A percentile compares a stretch with the other conserved stretches of the same genome.
phyloP scores from a whole-genome alignment of 306 rosid species.

The Hylodesmum podocarpum region DNA sequence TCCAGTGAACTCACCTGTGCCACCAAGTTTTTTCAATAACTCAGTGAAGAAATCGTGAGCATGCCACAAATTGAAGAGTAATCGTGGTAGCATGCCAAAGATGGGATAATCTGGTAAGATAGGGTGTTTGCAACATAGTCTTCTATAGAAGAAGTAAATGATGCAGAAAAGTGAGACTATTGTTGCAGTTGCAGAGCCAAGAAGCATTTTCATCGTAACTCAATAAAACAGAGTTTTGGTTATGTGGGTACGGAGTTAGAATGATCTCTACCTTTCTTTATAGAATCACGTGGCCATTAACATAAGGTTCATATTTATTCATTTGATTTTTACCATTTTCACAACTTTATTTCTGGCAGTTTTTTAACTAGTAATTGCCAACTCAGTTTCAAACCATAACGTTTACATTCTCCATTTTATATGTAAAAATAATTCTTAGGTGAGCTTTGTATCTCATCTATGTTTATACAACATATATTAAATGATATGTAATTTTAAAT shows the following conservation, averaged over 20 bases:
- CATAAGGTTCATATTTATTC: no score
- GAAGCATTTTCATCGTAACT: background rate
- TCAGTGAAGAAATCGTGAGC: background rate
- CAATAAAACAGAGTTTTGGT: background rate
- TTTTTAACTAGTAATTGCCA: no score
- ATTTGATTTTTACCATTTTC: no score
- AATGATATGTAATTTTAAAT: no score
- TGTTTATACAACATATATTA: no score
- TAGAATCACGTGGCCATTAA: no score
- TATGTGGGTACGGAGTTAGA: background rate
- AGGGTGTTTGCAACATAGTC: background rate
- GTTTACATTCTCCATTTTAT: no score
- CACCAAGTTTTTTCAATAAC: background rate
- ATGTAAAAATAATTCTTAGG: no score
- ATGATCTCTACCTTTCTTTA: no score
- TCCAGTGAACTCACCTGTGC: conserved; percentile 29
- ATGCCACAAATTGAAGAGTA: background rate
- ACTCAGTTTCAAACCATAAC: no score
- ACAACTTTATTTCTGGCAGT: no score
- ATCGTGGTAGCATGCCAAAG: background rate
- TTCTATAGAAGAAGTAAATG: background rate
- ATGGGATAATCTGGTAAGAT: background rate
- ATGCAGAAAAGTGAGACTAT: background rate
- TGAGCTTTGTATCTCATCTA: no score
- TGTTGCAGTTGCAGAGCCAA: background rate